Percentiles rank a stretch among this genome's conserved stretches.
phyloP scores from a whole-genome alignment of 805 yeast genomes.

The Zygosaccharomyces bisporus region DNA sequence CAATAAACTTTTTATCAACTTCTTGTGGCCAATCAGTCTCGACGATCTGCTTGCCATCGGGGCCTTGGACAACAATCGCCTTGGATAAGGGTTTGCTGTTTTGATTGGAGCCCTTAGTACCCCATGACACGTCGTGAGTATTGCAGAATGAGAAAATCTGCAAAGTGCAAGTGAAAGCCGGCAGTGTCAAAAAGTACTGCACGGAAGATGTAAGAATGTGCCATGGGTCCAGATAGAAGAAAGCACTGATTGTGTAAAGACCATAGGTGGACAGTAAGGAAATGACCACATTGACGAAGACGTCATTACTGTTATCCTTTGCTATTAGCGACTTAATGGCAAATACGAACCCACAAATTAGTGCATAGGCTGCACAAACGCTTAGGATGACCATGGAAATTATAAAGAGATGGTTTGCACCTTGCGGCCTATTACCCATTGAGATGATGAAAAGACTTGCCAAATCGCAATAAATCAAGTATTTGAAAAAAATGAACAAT shows the following conservation, averaged over 20 bases:
- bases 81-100: conserved; percentile 68
- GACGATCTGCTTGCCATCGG: conserved; percentile 78
- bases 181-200: conserved; percentile 86
- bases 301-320: conserved; percentile 40
- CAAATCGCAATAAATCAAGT: conserved; percentile 74
- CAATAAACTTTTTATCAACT: conserved; percentile 37
- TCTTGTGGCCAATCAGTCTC: conserved; percentile 47
- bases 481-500: conserved; percentile 80
- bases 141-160: conserved; percentile 97
- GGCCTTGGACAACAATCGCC: conserved; percentile 76
- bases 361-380: conserved; percentile 74
- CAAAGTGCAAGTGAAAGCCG: conserved; percentile 86
- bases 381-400: conserved; percentile 68
- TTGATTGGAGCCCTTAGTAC: conserved; percentile 91
- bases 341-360: conserved; percentile 78
- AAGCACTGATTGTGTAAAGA: conserved; percentile 73
- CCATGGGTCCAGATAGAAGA: conserved; percentile 93
- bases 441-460: conserved; percentile 89
- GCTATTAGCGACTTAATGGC: conserved; percentile 53
- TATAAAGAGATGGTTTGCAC: conserved; percentile 77
- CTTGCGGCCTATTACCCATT: conserved; percentile 97
- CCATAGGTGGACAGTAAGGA: conserved; percentile 91
- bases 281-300: conserved; percentile 72
- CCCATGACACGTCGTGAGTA: conserved; percentile 98
- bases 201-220: conserved; percentile 82